phyloP scores from a whole-genome alignment of 2,329 filamentous ascomycete species.

The Catunica adiposa region DNA sequence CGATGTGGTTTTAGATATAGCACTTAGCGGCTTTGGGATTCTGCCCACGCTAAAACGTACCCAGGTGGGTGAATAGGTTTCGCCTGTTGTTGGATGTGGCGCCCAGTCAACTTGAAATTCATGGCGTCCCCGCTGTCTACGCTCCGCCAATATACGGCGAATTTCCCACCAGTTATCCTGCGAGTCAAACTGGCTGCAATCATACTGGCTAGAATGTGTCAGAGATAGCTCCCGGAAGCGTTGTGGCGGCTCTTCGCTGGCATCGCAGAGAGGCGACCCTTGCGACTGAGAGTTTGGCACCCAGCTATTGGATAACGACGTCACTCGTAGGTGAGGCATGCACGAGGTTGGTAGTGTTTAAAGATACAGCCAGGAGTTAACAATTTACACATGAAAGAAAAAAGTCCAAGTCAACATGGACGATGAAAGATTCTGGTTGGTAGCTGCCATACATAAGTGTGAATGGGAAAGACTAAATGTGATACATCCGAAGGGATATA shows the following conservation, averaged over 20 bases:
- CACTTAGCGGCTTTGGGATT: background rate
- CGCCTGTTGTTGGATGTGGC: constrained; percentile 9
- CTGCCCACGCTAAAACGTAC: constrained; percentile 1
- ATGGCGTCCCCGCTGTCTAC: constrained; percentile 1
- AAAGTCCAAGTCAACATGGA: no score
- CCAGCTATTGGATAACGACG: background rate
- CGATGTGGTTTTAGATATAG: background rate
- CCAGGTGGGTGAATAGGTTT: constrained; percentile 13
- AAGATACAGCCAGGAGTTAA: background rate
- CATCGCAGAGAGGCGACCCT: background rate
- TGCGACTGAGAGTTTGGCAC: background rate
- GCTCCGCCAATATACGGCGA: constrained; percentile 8
- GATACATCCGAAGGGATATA: background rate
- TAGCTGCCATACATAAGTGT: no score
- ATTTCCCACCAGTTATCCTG: constrained; percentile 13
- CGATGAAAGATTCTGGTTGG: no score
- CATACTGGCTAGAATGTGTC: background rate
- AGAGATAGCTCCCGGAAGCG: background rate
- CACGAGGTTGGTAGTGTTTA: background rate
- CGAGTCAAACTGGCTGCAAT: background rate
- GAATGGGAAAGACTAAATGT: background rate
- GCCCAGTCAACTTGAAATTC: constrained; percentile 14
- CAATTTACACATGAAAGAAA: no score
- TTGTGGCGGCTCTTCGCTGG: background rate
- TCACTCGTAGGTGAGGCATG: background rate